phyloP scores from a whole-genome alignment of 1,284 basidiomycete genomes.

The Schizophyllum amplum region DNA sequence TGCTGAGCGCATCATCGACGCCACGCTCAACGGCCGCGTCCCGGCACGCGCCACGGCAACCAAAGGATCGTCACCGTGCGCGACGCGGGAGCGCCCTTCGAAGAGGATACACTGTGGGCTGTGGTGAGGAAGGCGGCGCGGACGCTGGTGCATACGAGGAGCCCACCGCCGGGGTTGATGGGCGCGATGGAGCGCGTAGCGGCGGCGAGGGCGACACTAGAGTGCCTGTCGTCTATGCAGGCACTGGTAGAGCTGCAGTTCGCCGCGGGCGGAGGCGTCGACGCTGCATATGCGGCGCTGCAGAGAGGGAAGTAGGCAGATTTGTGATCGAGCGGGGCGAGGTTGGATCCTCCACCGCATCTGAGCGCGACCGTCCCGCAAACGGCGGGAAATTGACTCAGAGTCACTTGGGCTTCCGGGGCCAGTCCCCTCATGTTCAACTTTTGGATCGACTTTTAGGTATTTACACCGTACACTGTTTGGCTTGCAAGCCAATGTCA shows the following conservation, averaged over 20 bases:
- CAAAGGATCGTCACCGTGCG: constrained; percentile 41
- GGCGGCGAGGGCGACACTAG: constrained; percentile 49
- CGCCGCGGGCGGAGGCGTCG: constrained; percentile 42
- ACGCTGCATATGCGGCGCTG: constrained; percentile 57
- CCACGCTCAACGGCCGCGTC: constrained; percentile 59
- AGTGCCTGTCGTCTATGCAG: constrained; percentile 51
- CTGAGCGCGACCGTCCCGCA: no score
- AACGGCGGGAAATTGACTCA: no score
- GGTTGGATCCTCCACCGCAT: constrained; percentile 71
- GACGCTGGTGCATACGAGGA: constrained; percentile 45
- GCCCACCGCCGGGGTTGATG: constrained; percentile 54
- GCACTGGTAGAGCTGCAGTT: constrained; percentile 52
- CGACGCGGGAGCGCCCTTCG: constrained; percentile 42
- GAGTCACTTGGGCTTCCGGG: no score
- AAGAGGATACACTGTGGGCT: constrained; percentile 57
- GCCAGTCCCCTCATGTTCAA: no score
- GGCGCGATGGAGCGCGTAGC: constrained; percentile 47
- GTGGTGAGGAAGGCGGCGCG: constrained; percentile 52
- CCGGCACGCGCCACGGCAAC: constrained; percentile 24
- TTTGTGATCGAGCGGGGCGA: constrained; percentile 61
- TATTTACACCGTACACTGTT: no score
- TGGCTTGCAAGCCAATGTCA: no score
- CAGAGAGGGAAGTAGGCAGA: constrained; percentile 45
- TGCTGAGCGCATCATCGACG: constrained; percentile 51
- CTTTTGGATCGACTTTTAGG: no score